A percentile compares a stretch with the other conserved stretches of the same genome.
Evolutionary conservation across 148 eudicot species (phyloP).

Genomic region (Hydrangea macrophylla): DNA sequence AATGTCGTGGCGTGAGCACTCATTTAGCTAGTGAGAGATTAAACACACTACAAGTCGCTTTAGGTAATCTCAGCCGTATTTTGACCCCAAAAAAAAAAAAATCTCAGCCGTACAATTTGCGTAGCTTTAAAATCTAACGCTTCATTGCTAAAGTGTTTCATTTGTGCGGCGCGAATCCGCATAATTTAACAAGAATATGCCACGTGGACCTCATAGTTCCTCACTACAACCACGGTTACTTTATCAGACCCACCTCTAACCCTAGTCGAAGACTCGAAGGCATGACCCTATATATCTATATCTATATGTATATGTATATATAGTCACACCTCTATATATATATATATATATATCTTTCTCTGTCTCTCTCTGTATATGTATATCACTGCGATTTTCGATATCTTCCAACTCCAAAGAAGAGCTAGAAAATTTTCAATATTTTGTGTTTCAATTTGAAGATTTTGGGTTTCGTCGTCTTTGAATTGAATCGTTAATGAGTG

Average conservation of each 20-base stretch:
- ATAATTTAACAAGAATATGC: constrained; percentile 4
- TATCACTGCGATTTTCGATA: neutral
- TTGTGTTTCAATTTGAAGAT: constrained; percentile 17
- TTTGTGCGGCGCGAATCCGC: constrained; percentile 19
- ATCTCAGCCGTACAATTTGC: constrained; percentile 6
- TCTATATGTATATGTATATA: neutral
- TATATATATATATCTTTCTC: neutral
- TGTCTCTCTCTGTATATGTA: too few species aligned
- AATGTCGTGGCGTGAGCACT: too few species aligned
- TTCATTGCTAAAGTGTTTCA: constrained; percentile 6
- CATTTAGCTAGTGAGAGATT: too few species aligned
- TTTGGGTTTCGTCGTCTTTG: neutral
- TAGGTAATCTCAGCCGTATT: too few species aligned
- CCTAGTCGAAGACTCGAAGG: constrained; percentile 5
- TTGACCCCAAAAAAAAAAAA: too few species aligned
- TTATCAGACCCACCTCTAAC: constrained; percentile 12
- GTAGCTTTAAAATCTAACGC: constrained; percentile 10
- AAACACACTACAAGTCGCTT: too few species aligned
- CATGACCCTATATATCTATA: neutral
- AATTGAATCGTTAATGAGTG: constrained; percentile 18
- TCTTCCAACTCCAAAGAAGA: neutral
- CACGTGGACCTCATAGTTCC: constrained; percentile 12
- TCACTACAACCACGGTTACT: neutral
- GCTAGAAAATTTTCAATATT: neutral
- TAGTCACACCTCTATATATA: neutral